Evolutionary conservation across 2,329 filamentous ascomycete genomes (phyloP), one percentile per base, ranked within the genome.

Genomic region (Exophiala aquamarina): DNA sequence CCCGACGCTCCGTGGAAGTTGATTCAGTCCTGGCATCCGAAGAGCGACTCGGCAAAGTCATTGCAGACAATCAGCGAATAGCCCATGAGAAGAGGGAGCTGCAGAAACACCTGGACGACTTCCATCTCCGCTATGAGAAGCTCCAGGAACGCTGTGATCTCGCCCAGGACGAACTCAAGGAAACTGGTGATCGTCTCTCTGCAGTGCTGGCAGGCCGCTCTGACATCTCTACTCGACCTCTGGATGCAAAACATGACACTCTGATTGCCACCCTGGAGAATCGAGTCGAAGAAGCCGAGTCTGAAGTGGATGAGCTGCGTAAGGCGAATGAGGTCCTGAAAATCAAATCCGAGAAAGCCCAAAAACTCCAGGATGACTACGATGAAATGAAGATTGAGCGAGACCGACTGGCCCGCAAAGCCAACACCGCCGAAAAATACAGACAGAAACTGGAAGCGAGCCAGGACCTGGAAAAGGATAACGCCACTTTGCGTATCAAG

Each of bases 251-350:
- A 58, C 82, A 86, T 59, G 83, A 88, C 63, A 77, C 84, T 48
- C 72, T 89, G 40, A 90, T 91, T 60, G 81, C 82, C 31, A 78
- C 74, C 18, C 79, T 89, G 57, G 87, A 91, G 63, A 76, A 77
- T 15, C 79, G 87, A 57, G 68, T 84, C 9, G 79, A 86, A 47
- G 72, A 76, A 23, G 59, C 67, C 21, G 68, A 73, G 48, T 64
- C 70, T 46, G 69, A 73, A 49, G 66, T 71, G 5, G 69, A 71
- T 51, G 66, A 67, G 20, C 57, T 74, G 20, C 64, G 67, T 15
- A 73, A 72, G 65, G 66, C 64, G 1, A 63, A 71, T 18, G 70
- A 73, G 48, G 68, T 69, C 4, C 58, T 73, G 47, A 67, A 67
- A 35, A 66, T 70, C 45, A 72, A 74, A 55, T 69, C 68, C 14